phyloP scores from a whole-genome alignment of 2,329 filamentous ascomycete genomes.

The Fusarium cicatricum region DNA sequence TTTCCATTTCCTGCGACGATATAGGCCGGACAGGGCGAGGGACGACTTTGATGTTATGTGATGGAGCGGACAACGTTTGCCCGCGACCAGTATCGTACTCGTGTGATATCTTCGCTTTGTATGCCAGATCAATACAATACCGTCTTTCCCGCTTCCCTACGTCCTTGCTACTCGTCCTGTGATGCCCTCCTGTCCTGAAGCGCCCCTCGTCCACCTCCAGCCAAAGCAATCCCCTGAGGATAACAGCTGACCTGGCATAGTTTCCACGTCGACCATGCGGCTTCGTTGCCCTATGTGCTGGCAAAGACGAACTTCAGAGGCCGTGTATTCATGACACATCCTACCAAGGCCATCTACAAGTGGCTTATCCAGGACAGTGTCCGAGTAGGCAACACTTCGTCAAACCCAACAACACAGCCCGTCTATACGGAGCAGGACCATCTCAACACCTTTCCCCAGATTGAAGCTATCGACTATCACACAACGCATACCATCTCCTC shows the following conservation, averaged over 20 bases:
- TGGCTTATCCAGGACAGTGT: conserved; percentile 99
- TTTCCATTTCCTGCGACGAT: conserved; percentile 30
- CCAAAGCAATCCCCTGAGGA: conserved; percentile 15
- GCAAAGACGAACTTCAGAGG: conserved; percentile 98
- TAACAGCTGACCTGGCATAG: conserved; percentile 57
- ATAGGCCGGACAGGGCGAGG: conserved; percentile 43
- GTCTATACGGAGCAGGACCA: conserved; percentile 97
- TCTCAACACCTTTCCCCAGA: conserved; percentile 89
- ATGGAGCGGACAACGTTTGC: conserved; percentile 34
- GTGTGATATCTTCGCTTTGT: conserved; percentile 43
- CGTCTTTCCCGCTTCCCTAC: conserved; percentile 40
- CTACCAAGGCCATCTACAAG: conserved; percentile 99
- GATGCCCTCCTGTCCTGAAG: conserved; percentile 40
- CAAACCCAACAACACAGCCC: conserved; percentile 71
- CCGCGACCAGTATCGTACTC: conserved; percentile 28
- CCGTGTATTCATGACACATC: conserved; percentile 98
- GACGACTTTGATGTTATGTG: conserved; percentile 41
- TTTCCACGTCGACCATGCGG: conserved; percentile 99
- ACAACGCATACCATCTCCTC: conserved; percentile 97
- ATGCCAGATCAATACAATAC: conserved; percentile 53
- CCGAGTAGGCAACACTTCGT: conserved; percentile 79
- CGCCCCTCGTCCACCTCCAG: conserved; percentile 22
- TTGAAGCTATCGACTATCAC: conserved; percentile 98
- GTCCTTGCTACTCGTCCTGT: conserved; percentile 38
- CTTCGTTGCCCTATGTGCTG: conserved; percentile 95